These are phyloP conservation scores for Colletotrichum shisoi DNA, from an alignment of 2,329 filamentous ascomycete species.

Conservation along the genomic window DNA sequence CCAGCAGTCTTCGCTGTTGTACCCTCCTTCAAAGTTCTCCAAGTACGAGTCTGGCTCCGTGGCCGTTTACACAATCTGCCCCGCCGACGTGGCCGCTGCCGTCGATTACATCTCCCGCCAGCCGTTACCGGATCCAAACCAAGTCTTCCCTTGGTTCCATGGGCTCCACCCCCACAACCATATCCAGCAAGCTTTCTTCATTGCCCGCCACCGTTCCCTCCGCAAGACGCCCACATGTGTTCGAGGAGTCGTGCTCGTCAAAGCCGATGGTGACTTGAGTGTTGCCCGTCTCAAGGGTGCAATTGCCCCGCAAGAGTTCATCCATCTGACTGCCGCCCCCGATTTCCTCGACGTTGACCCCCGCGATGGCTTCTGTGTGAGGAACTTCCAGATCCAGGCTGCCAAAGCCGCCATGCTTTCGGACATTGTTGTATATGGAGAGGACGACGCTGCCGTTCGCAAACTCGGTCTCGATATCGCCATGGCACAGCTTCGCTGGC, in stretches of 20 bases:
- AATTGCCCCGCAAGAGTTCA: constrained; percentile 79
- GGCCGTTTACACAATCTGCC: constrained; percentile 76
- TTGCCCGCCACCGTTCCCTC: constrained; percentile 74
- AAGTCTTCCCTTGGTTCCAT: constrained; percentile 96
- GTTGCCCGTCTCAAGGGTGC: constrained; percentile 84
- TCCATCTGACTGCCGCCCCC: constrained; percentile 60
- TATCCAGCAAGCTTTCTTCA: constrained; percentile 89
- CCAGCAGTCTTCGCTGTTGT: constrained; percentile 73
- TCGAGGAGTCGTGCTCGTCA: constrained; percentile 84
- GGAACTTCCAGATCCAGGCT: constrained; percentile 96
- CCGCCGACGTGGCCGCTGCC: constrained; percentile 72
- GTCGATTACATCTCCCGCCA: constrained; percentile 79
- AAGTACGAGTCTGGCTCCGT: constrained; percentile 60
- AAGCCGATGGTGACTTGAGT: constrained; percentile 81
- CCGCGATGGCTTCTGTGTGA: constrained; percentile 87
- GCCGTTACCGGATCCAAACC: constrained; percentile 81
- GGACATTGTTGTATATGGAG: constrained; percentile 91
- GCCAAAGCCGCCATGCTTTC: constrained; percentile 87
- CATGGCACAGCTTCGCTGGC: constrained; percentile 78
- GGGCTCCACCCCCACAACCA: constrained; percentile 89
- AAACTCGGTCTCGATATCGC: constrained; percentile 75
- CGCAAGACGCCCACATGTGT: constrained; percentile 78
- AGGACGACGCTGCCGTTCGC: constrained; percentile 67
- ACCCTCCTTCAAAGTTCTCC: constrained; percentile 73
- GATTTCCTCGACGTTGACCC: constrained; percentile 87